phyloP scores from a whole-genome alignment of 1,139 yeast genomes.

The Pichia sp. region DNA sequence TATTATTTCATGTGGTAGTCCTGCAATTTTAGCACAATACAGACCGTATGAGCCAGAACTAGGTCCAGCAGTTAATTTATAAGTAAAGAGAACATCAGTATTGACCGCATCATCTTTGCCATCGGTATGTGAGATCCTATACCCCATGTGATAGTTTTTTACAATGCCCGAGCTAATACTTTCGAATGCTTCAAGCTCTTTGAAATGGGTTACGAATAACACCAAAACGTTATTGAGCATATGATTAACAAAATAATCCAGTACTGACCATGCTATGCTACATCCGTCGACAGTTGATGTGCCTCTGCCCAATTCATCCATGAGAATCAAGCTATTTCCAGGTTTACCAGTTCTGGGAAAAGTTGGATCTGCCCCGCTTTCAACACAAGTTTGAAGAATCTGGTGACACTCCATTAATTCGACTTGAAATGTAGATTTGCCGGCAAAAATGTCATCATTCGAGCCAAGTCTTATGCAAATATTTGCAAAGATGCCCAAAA shows the following conservation, averaged over 20 bases:
- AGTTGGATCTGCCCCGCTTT: constrained; percentile 20
- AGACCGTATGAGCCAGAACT: constrained; percentile 70
- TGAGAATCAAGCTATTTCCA: constrained; percentile 48
- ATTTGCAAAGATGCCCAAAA: constrained; percentile 55
- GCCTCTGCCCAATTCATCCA: constrained; percentile 71
- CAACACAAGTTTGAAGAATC: constrained; percentile 38
- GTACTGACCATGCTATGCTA: constrained; percentile 75
- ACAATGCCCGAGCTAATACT: constrained; percentile 39
- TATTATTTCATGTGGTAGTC: constrained; percentile 49
- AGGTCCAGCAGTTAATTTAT: constrained; percentile 54
- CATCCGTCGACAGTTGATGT: constrained; percentile 91
- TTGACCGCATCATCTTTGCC: constrained; percentile 6
- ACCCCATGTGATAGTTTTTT: constrained; percentile 74
- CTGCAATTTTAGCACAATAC: constrained; percentile 73
- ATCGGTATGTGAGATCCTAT: constrained; percentile 38
- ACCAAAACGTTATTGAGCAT: constrained; percentile 46
- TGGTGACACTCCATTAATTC: constrained; percentile 64
- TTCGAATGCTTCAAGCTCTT: constrained; percentile 58
- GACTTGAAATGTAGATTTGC: constrained; percentile 73
- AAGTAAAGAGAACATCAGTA: constrained; percentile 49
- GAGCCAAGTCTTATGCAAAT: constrained; percentile 68
- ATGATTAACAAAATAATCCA: constrained; percentile 53
- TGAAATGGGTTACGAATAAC: constrained; percentile 84
- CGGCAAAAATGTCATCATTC: constrained; percentile 60
- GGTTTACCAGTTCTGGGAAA: constrained; percentile 40